These are phyloP conservation scores for Capsella bursapastoris DNA, from an alignment of 345 rosid species.

Conservation along the genomic window DNA sequence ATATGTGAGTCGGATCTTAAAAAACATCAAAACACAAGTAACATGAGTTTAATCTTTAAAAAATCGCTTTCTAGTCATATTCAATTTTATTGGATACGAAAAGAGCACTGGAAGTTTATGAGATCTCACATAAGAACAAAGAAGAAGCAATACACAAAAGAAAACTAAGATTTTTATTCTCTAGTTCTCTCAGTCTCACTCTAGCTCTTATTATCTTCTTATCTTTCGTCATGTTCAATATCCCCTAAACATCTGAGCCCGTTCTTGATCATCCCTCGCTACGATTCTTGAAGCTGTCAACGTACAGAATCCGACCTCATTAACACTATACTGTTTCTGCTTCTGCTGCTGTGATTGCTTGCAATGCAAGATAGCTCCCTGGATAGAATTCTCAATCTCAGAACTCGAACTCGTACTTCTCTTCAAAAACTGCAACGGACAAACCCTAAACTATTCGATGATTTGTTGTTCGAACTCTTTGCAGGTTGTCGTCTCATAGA, in stretches of 20 bases:
- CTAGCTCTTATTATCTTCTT: slow-evolving; percentile 32
- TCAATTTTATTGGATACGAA: not conserved
- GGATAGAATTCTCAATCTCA: slow-evolving; percentile 77
- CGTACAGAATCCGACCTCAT: slow-evolving; percentile 60
- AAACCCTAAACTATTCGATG: slow-evolving; percentile 51
- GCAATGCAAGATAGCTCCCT: slow-evolving; percentile 95
- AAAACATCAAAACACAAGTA: slow-evolving; percentile 17
- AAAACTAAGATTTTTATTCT: slow-evolving; percentile 31
- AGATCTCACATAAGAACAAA: slow-evolving; percentile 19
- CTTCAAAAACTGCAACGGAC: slow-evolving; percentile 54
- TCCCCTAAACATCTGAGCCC: slow-evolving; percentile 56
- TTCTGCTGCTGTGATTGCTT: slow-evolving; percentile 68
- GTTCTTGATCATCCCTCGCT: slow-evolving; percentile 60
- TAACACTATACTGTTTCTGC: slow-evolving; percentile 49
- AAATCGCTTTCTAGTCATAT: slow-evolving; percentile 2
- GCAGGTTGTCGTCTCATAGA: slow-evolving; percentile 61
- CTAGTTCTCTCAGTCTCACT: slow-evolving; percentile 33
- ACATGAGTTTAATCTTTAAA: not conserved
- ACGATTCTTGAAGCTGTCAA: slow-evolving; percentile 55
- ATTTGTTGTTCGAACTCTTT: slow-evolving; percentile 48
- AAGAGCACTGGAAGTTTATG: slow-evolving; percentile 7
- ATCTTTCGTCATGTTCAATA: not conserved
- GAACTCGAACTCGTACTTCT: slow-evolving; percentile 64
- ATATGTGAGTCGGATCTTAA: not conserved
- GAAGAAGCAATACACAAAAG: slow-evolving; percentile 18